Evolutionary conservation across 1,139 yeast genomes (phyloP), one percentile per base, ranked within the genome.

Genomic region (Debaryomyces sp.): DNA sequence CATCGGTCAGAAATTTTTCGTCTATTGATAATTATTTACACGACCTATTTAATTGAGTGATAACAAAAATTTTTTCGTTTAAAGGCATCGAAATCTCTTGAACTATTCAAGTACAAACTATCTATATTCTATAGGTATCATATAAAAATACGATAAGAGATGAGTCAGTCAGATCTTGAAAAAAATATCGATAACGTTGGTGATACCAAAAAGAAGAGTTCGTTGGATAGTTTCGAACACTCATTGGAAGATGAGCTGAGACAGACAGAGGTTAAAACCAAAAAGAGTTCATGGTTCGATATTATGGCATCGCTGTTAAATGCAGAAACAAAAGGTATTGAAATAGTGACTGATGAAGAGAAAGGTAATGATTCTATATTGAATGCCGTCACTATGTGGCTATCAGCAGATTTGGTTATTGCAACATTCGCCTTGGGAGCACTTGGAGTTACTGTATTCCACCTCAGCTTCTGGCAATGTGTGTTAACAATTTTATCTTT

Each of bases 311-410:
- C 27, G 12, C 18, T 23, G 24, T 58, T 76, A 53, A 73, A 75
- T 51, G 84, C 82, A 43, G 92, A 87, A 68, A 77, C 84, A 30
- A 80, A 86, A 61, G 92, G 92, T 61, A 80, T 87, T 53, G 90
- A 84, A 58, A 66, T 80, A 39, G 79, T 87, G 48, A 85, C 88
- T 22, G 89, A 83, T 50, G 86, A 81, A 46, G 89, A 85, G 63
- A 81, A 84, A 56, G 74, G 78, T 42, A 90, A 85, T 49, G 67
- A 64, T 46, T 82, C 89, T 30, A 63, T 87, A 48, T 73, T 82
- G 73, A 81, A 78, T 57, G 89, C 95, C 24, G 91, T 92, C 37
- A 78, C 92, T 48, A 89, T 91, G 96, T 91, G 97, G 97, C 78
- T 88, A 61, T 87, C 95, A 24, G 96, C 96, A 33, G 91, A 91